Evolutionary conservation across 192 early-diverging fungal species (phyloP).

Genomic region (Anaeromyces robustus): DNA sequence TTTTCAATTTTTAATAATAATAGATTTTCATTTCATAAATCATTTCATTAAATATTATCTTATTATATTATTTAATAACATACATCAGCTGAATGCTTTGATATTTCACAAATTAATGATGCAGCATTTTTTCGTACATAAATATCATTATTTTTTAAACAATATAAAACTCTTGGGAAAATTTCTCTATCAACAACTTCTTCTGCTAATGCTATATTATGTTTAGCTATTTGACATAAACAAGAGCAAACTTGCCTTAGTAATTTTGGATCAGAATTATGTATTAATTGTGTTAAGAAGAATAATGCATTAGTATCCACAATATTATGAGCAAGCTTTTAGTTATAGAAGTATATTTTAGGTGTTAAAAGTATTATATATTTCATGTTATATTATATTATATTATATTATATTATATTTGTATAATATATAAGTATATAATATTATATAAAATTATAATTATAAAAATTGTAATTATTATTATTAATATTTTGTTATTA

Average conservation of each 20-base stretch:
- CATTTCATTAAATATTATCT: too few species aligned
- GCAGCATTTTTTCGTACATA: constrained; percentile 34
- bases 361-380: too few species aligned
- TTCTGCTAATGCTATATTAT: constrained; percentile 38
- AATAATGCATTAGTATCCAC: constrained; percentile 35
- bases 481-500: too few species aligned
- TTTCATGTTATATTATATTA: too few species aligned
- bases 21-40: too few species aligned
- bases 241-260: constrained; percentile 30
- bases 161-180: constrained; percentile 30
- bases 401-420: too few species aligned
- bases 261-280: constrained; percentile 36
- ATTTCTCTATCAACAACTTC: constrained; percentile 38
- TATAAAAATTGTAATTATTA: too few species aligned
- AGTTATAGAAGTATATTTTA: too few species aligned
- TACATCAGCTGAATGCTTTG: constrained; percentile 41
- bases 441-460: not conserved
- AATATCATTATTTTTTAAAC: constrained; percentile 30
- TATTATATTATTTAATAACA: not conserved
- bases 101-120: constrained; percentile 36
- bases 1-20: too few species aligned
- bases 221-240: constrained; percentile 34
- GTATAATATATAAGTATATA: too few species aligned
- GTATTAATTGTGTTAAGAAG: constrained; percentile 26
- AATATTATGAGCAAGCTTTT: constrained; percentile 34